Percentiles rank a stretch among this genome's conserved stretches.
Evolutionary conservation across 805 yeast species (phyloP).

Genomic region (Spathaspora hagerdaliae): DNA sequence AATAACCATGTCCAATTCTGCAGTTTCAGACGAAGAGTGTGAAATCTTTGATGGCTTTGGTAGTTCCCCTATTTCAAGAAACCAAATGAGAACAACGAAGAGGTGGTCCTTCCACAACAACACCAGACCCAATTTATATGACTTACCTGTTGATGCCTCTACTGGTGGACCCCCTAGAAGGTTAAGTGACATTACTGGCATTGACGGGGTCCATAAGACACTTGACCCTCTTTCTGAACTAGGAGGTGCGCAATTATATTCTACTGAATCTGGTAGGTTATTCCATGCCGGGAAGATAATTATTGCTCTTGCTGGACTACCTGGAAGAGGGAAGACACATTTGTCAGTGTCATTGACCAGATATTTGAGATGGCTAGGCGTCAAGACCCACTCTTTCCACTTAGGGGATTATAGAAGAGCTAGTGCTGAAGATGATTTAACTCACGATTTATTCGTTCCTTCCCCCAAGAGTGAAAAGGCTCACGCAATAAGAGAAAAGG

Average conservation of each 20-base stretch:
- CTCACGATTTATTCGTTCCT: slow-evolving; percentile 68
- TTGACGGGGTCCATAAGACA: slow-evolving; percentile 62
- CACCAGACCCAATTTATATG: slow-evolving; percentile 35
- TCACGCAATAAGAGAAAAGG: slow-evolving; percentile 48
- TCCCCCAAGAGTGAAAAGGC: slow-evolving; percentile 42
- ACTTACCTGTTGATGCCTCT: slow-evolving; percentile 23
- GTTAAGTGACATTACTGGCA: slow-evolving; percentile 36
- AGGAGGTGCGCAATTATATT: slow-evolving; percentile 73
- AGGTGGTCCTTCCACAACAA: slow-evolving; percentile 42
- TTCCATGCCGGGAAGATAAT: slow-evolving; percentile 95
- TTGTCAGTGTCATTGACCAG: slow-evolving; percentile 87
- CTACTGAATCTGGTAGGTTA: slow-evolving; percentile 86
- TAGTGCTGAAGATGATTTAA: slow-evolving; percentile 42
- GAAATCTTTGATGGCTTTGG: slow-evolving; percentile 37
- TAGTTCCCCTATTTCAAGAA: slow-evolving; percentile 26
- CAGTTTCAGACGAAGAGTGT: slow-evolving; percentile 22
- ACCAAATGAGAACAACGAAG: slow-evolving; percentile 33
- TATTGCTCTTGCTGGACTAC: slow-evolving; percentile 85
- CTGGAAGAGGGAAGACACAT: slow-evolving; percentile 95
- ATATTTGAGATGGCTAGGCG: slow-evolving; percentile 94
- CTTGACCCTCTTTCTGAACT: slow-evolving; percentile 46
- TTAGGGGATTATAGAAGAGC: slow-evolving; percentile 83
- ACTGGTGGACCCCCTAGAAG: slow-evolving; percentile 22
- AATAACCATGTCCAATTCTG: slow-evolving; percentile 3
- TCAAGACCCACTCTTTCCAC: slow-evolving; percentile 86